Evolutionary conservation across 371 early-diverging fungal species (phyloP).

Genomic region (Actinomucor elegans): DNA sequence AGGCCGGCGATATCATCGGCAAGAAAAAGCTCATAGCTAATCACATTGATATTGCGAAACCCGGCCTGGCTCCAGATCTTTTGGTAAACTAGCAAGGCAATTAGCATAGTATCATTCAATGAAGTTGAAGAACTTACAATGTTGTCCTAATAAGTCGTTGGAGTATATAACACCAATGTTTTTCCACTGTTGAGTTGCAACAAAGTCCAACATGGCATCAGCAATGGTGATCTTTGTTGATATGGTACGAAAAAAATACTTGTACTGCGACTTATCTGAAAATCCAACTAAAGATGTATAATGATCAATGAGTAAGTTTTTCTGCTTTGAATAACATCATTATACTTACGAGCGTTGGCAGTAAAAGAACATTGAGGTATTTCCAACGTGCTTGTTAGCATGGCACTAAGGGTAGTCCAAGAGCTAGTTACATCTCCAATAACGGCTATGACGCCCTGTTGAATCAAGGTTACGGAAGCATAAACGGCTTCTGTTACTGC

Average conservation of each 20-base stretch:
- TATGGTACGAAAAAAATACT: slow-evolving; percentile 52
- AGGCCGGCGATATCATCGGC: slow-evolving; percentile 17
- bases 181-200: slow-evolving; percentile 34
- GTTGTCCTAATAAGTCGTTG: slow-evolving; percentile 42
- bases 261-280: slow-evolving; percentile 34
- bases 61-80: slow-evolving; percentile 28
- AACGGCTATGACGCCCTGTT: slow-evolving; percentile 50
- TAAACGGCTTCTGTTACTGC: slow-evolving; percentile 52
- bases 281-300: slow-evolving; percentile 27
- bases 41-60: slow-evolving; percentile 25
- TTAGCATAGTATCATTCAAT: too few relatives aligned
- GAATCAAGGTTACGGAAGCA: slow-evolving; percentile 50
- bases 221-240: slow-evolving; percentile 39
- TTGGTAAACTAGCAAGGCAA: slow-evolving; percentile 41
- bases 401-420: slow-evolving; percentile 47
- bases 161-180: slow-evolving; percentile 44
- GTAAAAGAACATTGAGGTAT: slow-evolving; percentile 55
- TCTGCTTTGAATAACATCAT: neutral
- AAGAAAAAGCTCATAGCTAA: slow-evolving; percentile 28
- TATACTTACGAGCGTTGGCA: slow-evolving; percentile 32
- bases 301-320: neutral
- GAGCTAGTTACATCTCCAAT: slow-evolving; percentile 53
- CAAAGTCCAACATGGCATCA: slow-evolving; percentile 40
- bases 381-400: slow-evolving; percentile 49
- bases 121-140: slow-evolving; percentile 36